Evolutionary conservation across 176 grass and related monocot genomes (phyloP), one percentile per base, ranked within the genome.

Genomic region (Cenchrus purpureus): DNA sequence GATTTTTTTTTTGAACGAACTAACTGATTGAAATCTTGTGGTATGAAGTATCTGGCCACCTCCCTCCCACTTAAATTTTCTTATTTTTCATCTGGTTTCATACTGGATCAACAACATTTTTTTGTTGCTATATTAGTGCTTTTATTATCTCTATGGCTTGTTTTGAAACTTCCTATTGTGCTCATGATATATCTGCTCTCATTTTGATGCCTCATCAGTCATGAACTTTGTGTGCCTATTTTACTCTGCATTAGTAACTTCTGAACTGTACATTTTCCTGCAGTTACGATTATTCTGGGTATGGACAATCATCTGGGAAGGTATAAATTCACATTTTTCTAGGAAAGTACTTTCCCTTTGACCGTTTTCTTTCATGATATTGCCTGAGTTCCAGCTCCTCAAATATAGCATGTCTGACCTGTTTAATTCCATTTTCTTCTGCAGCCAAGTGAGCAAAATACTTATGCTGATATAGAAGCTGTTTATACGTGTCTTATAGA

Each of bases 391-490:
- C 82, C 68, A 71, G 31, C 32, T 81, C 54, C 71, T 46, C 28
- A 82, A 13, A 7, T n/a, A 70, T 67, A 53, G 42, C 48, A 48
- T 64, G 44, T 65, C 49, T 86, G 71, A 81, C 68, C 53, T 46
- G 25, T 55, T 88, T 56, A 44, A 85, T 76, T 37, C 37, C 74
- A 57, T 87, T 78, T 90, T 49, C 46, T 61, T 68, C 51, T 86
- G 56, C 91, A 98, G 95, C 95, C 95, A 57, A 93, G 83, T 59
- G 95, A 98, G 57, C 93, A 95, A 82, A 98, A 98, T 74, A 98
- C 95, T 8, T 98, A 98, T 78, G 76, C 93, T 82, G 95, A 98
- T 83, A 88, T 98, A 79, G 95, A 93, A 79, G 92, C 95, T 67
- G 95, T 86, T 63, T 98, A 93, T 83, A 89, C 76, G 54, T 98